Conservation (phyloP, 148 eudicot species). For the Drosera capensis region DNA sequence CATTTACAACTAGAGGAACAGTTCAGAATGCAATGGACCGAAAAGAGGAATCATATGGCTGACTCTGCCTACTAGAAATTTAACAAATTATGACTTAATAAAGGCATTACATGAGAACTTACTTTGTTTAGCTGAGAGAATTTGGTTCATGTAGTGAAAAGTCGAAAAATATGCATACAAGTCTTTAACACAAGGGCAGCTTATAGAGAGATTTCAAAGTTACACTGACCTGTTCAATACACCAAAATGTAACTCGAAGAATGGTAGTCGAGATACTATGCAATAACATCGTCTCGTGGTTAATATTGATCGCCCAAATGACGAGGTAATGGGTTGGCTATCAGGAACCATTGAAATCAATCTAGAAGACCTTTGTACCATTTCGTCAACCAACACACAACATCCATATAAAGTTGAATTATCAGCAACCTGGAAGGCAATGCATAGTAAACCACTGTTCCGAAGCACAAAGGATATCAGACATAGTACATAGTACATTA, state of each 20-base stretch:
- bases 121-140: too few relatives aligned
- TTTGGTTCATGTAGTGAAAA: too few relatives aligned
- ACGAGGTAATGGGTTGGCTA: conserved; percentile 28
- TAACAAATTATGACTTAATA: too few relatives aligned
- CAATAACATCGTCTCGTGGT: conserved; percentile 91
- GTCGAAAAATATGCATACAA: background rate
- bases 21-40: too few relatives aligned
- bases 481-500: too few relatives aligned
- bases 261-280: conserved; percentile 82
- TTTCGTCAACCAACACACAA: conserved; percentile 83
- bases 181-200: too few relatives aligned
- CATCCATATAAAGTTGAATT: conserved; percentile 83
- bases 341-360: conserved; percentile 69
- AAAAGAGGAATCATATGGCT: too few relatives aligned
- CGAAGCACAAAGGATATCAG: too few relatives aligned
- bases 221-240: conserved; percentile 61
- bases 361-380: conserved; percentile 67
- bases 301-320: conserved; percentile 56
- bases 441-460: too few relatives aligned
- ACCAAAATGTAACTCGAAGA: conserved; percentile 85
- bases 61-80: too few relatives aligned
- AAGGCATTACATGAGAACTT: too few relatives aligned
- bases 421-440: conserved; percentile 66
- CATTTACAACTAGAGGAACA: too few relatives aligned
- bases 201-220: background rate